Evolutionary conservation across 1,284 basidiomycete species (phyloP).

Genomic region (Leccinum subrobustum): DNA sequence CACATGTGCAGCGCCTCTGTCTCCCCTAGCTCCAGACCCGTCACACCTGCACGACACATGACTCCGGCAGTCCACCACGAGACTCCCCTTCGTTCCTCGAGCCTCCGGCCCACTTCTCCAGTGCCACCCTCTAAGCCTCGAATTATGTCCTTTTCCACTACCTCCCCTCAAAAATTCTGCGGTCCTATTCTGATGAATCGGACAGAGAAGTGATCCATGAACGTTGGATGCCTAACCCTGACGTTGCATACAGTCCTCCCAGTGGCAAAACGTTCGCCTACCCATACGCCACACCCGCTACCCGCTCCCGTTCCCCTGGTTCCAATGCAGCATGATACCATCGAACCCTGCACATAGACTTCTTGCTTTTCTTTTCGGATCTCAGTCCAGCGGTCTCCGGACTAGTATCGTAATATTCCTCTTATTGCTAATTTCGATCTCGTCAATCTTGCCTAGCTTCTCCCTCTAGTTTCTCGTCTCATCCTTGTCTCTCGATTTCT

Average conservation of each 20-base stretch:
- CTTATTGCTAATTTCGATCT: conserved; percentile 37
- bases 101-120: conserved; percentile 38
- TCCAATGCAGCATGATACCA: conserved; percentile 35
- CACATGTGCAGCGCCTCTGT: conserved; percentile 47
- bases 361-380: conserved; percentile 22
- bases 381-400: conserved; percentile 22
- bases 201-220: conserved; percentile 44
- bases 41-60: conserved; percentile 43
- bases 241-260: conserved; percentile 34
- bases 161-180: conserved; percentile 47
- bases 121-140: conserved; percentile 46
- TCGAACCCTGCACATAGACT: conserved; percentile 22
- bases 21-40: conserved; percentile 46
- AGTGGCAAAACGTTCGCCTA: conserved; percentile 31
- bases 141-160: conserved; percentile 37
- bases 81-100: conserved; percentile 35
- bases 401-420: conserved; percentile 35
- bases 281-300: conserved; percentile 28
- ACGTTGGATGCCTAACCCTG: conserved; percentile 48
- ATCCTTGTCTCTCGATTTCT: conserved; percentile 11
- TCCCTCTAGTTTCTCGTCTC: conserved; percentile 24
- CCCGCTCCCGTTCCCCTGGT: conserved; percentile 34
- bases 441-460: conserved; percentile 17
- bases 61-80: conserved; percentile 36
- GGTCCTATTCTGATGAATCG: conserved; percentile 53